These are phyloP conservation scores for Polygonum maritimum DNA, from an alignment of 148 eudicot species.

Conservation along the genomic window DNA sequence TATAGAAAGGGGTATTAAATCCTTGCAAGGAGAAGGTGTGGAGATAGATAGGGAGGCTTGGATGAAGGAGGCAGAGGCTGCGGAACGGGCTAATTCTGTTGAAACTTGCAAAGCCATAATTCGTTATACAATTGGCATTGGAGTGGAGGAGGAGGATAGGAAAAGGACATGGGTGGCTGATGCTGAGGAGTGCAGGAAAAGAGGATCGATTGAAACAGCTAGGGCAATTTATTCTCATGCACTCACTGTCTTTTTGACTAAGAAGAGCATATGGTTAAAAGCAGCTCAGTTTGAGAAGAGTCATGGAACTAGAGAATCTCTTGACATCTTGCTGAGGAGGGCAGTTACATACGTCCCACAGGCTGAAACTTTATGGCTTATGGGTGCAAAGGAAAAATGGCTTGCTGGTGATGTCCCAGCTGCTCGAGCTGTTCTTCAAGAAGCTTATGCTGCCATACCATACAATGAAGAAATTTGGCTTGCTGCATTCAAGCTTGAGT, in stretches of 20 bases:
- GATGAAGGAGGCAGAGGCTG: conserved; percentile 97
- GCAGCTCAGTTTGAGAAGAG: conserved; percentile 95
- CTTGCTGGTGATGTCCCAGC: conserved; percentile 95
- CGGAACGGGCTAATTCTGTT: conserved; percentile 82
- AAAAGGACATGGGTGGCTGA: conserved; percentile 99
- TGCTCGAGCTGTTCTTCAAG: conserved; percentile 83
- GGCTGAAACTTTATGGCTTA: conserved; percentile 88
- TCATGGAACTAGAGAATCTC: conserved; percentile 77
- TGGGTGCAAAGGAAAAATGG: conserved; percentile 99
- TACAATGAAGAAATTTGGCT: conserved; percentile 96
- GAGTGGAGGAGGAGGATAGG: conserved; percentile 94
- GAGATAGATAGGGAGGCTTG: conserved; percentile 83
- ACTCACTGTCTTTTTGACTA: conserved; percentile 68
- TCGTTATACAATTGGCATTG: conserved; percentile 62
- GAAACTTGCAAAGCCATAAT: conserved; percentile 82
- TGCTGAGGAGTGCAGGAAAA: conserved; percentile 95
- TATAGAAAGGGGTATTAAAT: conserved; percentile 80
- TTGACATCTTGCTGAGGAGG: conserved; percentile 72
- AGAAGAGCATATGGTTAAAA: conserved; percentile 92
- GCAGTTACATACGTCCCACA: conserved; percentile 86
- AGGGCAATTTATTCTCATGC: conserved; percentile 87
- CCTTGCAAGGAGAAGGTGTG: conserved; percentile 73
- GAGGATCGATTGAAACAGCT: conserved; percentile 92
- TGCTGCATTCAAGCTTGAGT: conserved; percentile 92
- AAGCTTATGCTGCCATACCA: conserved; percentile 90